Evolutionary conservation across 331 rosid genomes (phyloP).

Genomic region (Quercus phellos): DNA sequence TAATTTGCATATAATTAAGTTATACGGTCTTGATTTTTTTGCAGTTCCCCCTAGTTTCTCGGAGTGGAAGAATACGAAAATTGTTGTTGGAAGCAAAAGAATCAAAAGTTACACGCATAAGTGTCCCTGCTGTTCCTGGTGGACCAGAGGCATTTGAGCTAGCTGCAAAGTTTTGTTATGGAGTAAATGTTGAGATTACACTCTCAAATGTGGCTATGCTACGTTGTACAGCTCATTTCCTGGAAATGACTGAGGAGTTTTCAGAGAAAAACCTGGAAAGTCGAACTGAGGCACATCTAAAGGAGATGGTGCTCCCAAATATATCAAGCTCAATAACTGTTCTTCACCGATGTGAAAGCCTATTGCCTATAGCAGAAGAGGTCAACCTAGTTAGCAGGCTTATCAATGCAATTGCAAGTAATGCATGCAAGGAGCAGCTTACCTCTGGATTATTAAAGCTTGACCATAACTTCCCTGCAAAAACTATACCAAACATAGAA

Average conservation of each 20-base stretch:
- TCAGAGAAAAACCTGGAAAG: conserved; percentile 68
- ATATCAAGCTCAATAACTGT: conserved; percentile 64
- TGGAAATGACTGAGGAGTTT: conserved; percentile 91
- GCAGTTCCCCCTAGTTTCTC: conserved; percentile 88
- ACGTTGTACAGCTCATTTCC: conserved; percentile 62
- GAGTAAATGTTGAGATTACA: conserved; percentile 63
- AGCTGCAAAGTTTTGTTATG: conserved; percentile 91
- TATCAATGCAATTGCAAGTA: conserved; percentile 73
- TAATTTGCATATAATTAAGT: not conserved
- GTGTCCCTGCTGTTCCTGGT: conserved; percentile 66
- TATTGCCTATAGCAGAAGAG: conserved; percentile 73
- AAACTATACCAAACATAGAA: conserved; percentile 45
- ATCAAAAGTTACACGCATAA: conserved; percentile 53
- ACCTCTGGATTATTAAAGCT: conserved; percentile 78
- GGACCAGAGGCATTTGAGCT: conserved; percentile 88
- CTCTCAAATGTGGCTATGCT: conserved; percentile 72
- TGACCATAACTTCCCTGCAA: conserved; percentile 70
- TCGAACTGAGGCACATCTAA: conserved; percentile 59
- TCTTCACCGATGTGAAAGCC: conserved; percentile 77
- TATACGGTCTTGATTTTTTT: conserved; percentile 13
- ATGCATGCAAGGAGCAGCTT: conserved; percentile 93
- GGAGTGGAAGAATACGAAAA: conserved; percentile 81
- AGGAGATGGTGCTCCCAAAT: conserved; percentile 63
- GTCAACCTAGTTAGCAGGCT: conserved; percentile 62
- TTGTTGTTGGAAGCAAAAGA: conserved; percentile 74